phyloP scores from a whole-genome alignment of 2,329 filamentous ascomycete genomes.

The Ophiocordyceps robertsii region DNA sequence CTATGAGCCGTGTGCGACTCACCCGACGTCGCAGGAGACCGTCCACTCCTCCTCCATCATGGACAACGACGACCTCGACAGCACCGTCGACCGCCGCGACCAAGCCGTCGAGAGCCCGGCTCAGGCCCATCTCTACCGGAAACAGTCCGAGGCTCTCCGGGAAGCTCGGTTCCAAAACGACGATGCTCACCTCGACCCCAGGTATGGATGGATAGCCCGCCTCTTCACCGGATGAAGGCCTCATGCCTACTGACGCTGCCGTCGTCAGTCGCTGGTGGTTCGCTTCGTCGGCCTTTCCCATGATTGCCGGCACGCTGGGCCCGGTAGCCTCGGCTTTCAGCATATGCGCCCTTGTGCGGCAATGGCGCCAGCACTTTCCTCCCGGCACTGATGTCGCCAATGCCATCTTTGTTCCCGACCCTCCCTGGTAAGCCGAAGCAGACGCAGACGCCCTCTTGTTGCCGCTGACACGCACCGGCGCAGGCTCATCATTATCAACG shows the following conservation, averaged over 20 bases:
- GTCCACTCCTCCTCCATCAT: too few relatives aligned
- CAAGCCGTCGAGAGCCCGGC: slow-evolving; percentile 22
- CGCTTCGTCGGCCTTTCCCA: slow-evolving; percentile 52
- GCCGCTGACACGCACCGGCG: not conserved
- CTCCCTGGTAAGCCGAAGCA: slow-evolving; percentile 44
- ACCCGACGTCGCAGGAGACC: too few relatives aligned
- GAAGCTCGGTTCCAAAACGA: slow-evolving; percentile 21
- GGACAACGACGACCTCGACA: too few relatives aligned
- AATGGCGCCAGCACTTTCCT: slow-evolving; percentile 53
- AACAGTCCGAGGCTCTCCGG: slow-evolving; percentile 5
- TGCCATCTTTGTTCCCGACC: slow-evolving; percentile 48
- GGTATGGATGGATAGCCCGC: slow-evolving; percentile 20
- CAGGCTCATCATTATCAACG: slow-evolving; percentile 64
- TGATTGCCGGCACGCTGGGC: slow-evolving; percentile 72
- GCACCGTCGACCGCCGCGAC: slow-evolving; percentile 15
- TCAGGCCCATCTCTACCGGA: slow-evolving; percentile 12
- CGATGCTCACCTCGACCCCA: slow-evolving; percentile 28
- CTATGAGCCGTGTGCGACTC: too few relatives aligned
- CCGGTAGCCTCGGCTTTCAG: slow-evolving; percentile 81
- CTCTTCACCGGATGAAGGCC: not conserved
- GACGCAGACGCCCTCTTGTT: not conserved
- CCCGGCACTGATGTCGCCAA: slow-evolving; percentile 31
- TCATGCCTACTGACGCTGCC: not conserved
- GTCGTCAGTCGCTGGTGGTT: slow-evolving; percentile 46
- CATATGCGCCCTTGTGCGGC: slow-evolving; percentile 70